Evolutionary conservation across 2,329 filamentous ascomycete species (phyloP).

Genomic region (Phaeomoniella chlamydospora): DNA sequence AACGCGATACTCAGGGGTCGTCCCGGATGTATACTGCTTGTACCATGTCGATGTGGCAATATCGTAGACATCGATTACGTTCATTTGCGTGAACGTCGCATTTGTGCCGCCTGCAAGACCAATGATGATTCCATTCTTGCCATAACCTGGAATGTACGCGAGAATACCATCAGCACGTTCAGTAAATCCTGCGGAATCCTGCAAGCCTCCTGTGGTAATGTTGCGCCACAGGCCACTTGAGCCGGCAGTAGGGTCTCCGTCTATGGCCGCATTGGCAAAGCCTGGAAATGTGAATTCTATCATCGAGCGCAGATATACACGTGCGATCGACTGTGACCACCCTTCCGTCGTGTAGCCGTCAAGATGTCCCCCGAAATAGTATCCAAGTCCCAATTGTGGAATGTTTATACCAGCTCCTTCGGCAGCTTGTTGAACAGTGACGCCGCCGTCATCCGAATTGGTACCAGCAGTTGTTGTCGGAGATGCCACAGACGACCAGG

Average conservation of each 20-base stretch:
- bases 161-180: slow-evolving; percentile 60
- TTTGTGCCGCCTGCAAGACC: slow-evolving; percentile 63
- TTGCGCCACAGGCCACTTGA: slow-evolving; percentile 54
- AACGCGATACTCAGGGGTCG: slow-evolving; percentile 42
- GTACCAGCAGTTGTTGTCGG: slow-evolving; percentile 50
- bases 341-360: slow-evolving; percentile 49
- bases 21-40: slow-evolving; percentile 51
- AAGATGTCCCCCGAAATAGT: slow-evolving; percentile 67
- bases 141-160: slow-evolving; percentile 64
- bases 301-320: slow-evolving; percentile 59
- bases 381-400: slow-evolving; percentile 54
- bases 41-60: slow-evolving; percentile 58
- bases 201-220: slow-evolving; percentile 56
- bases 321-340: slow-evolving; percentile 50
- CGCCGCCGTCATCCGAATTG: slow-evolving; percentile 40
- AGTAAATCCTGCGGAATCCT: slow-evolving; percentile 51
- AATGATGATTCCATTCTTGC: slow-evolving; percentile 59
- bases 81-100: slow-evolving; percentile 54
- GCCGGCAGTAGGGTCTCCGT: slow-evolving; percentile 41
- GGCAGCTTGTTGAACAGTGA: slow-evolving; percentile 51
- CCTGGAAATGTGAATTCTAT: slow-evolving; percentile 65
- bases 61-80: slow-evolving; percentile 67
- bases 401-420: slow-evolving; percentile 62
- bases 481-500: slow-evolving; percentile 49
- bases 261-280: slow-evolving; percentile 47